Percentiles rank a stretch among this genome's conserved stretches.
Evolutionary conservation across 1,139 yeast genomes (phyloP).

Genomic region (Taphrina communis): DNA sequence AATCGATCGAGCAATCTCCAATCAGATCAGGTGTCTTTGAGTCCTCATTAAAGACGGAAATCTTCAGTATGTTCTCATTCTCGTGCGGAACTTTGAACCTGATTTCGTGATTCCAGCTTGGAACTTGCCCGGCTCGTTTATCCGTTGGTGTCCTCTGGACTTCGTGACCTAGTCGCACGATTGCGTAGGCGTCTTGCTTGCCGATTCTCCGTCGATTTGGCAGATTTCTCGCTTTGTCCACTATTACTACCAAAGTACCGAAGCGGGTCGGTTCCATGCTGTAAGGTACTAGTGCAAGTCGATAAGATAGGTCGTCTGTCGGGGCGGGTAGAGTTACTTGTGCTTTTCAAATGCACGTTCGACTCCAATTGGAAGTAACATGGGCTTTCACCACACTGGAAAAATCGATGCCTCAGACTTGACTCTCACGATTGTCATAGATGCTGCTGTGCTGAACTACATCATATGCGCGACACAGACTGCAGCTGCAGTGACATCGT

Average conservation of each 20-base stretch:
- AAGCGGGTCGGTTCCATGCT: conserved; percentile 16
- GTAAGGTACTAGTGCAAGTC: no score
- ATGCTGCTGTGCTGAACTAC: no score
- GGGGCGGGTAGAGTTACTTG: no score
- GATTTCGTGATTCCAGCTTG: conserved; percentile 62
- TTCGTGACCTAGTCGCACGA: conserved; percentile 77
- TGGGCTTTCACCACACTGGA: no score
- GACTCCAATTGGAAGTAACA: no score
- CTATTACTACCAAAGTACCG: conserved; percentile 36
- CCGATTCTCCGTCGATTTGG: conserved; percentile 83
- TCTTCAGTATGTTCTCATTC: conserved; percentile 58
- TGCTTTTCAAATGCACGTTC: no score
- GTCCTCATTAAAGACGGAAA: conserved; percentile 85
- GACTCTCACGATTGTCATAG: no score
- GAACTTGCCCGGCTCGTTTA: conserved; percentile 88
- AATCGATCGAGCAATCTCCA: conserved; percentile 80
- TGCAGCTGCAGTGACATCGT: conserved; percentile 11
- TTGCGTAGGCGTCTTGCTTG: conserved; percentile 86
- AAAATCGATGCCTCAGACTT: no score
- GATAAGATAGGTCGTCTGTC: no score
- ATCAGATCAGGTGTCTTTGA: conserved; percentile 85
- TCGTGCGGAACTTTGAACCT: conserved; percentile 45
- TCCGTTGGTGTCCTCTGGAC: conserved; percentile 77
- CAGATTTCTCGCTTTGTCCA: conserved; percentile 57
- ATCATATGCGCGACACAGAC: not conserved